Evolutionary conservation across 495 filamentous ascomycete genomes (phyloP), one percentile per base, ranked within the genome.

Genomic region (Tuber magnatum): DNA sequence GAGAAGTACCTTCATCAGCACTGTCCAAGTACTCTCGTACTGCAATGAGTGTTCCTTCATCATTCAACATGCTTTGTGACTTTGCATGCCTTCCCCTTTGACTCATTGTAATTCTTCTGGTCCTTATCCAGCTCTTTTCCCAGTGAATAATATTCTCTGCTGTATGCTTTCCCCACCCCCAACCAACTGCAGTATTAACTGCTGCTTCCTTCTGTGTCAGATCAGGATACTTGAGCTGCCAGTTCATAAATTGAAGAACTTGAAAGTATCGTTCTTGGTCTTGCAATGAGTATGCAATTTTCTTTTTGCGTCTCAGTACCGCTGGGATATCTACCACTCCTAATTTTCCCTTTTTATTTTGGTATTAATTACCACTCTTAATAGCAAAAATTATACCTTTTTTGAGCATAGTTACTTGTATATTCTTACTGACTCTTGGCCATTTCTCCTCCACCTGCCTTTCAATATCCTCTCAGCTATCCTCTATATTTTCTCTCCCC

Each of bases 141-240:
- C 48, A 44, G 43, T 14, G 18, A 14, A 44, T 44, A 44, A 44
- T 44, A 44, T 44, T 44, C 14, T 44, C 43, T 18, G 70, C 35
- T 24, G 38, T 46, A 71, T 71, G 40, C 22, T 44, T n/a, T 18
- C 40, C 41, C 18, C 40, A 28, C n/a, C 40, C 22, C 16, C 43
- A 71, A 28, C 70, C 70, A 39, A 43, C 48, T 42, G 70, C 41
- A 46, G 48, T 32, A 44, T 71, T 71, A 44, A 44, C 43, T 44
- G 43, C 43, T 44, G 43, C 43, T 18, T 44, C 1, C 43, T 44
- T 44, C 3, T 18, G 40, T 71, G 0, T 7, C 38, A 71, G 22
- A 7, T 71, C 35, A 4, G 41, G 40, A 44, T 28, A 24, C 24
- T 71, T 71, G 16, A 71, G 20, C 35, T 71, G 70, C 70, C 40